A percentile compares a stretch with the other conserved stretches of the same genome.
These are phyloP conservation scores for Neocallimastix lanati DNA, from an alignment of 192 early-diverging fungal genomes.

Conservation along the genomic window DNA sequence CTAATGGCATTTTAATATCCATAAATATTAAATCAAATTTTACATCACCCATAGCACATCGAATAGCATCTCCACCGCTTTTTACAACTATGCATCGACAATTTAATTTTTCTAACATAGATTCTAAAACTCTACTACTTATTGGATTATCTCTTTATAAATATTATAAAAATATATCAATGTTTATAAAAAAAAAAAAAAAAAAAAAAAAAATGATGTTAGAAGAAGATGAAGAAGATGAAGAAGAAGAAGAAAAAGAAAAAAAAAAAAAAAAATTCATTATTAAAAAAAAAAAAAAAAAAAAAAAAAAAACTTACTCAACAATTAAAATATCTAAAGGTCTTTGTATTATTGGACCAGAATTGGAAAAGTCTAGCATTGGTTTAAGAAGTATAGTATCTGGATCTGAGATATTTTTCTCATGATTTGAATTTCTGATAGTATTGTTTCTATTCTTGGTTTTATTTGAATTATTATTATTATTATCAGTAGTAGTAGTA, in stretches of 20 bases:
- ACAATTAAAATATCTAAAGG: conserved; percentile 47
- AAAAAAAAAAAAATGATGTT: too few species aligned
- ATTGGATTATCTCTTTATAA: conserved; percentile 61
- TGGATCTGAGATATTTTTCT: not conserved
- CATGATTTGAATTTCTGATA: not conserved
- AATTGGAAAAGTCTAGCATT: not conserved
- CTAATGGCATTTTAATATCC: conserved; percentile 82
- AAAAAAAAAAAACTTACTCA: conserved; percentile 15
- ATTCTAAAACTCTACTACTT: conserved; percentile 73
- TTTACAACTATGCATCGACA: conserved; percentile 67
- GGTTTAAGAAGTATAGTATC: too few species aligned
- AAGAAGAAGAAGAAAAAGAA: too few species aligned
- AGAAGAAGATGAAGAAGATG: too few species aligned
- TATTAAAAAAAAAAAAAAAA: too few species aligned
- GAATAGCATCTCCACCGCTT: conserved; percentile 81
- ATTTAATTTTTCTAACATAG: conserved; percentile 50
- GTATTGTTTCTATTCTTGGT: not conserved
- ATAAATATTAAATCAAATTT: conserved; percentile 88
- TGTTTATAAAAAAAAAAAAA: too few species aligned
- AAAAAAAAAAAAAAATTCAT: too few species aligned
- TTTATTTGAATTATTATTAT: not conserved
- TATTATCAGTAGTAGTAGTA: too few species aligned
- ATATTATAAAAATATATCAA: too few species aligned
- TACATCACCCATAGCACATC: conserved; percentile 70
- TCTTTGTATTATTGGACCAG: not conserved